These are phyloP conservation scores for Russula ochroleuca DNA, from an alignment of 768 basidiomycete species.

Conservation along the genomic window DNA sequence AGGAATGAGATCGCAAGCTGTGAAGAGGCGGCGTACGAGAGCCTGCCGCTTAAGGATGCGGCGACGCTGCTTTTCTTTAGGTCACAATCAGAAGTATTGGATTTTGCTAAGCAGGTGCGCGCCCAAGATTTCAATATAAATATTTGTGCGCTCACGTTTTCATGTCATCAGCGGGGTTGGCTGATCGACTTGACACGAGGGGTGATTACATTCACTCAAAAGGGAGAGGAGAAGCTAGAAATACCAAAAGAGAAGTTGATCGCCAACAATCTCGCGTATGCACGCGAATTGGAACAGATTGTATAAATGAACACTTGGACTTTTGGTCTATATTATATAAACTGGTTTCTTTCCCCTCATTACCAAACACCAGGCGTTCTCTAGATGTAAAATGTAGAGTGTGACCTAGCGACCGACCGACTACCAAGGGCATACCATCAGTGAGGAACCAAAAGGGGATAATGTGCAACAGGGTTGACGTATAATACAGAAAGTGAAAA, in stretches of 20 bases:
- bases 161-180: slow-evolving; percentile 65
- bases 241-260: slow-evolving; percentile 86
- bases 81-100: slow-evolving; percentile 68
- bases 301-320: slow-evolving; percentile 44
- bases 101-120: slow-evolving; percentile 75
- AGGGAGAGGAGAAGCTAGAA: slow-evolving; percentile 76
- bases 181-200: slow-evolving; percentile 67
- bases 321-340: slow-evolving; percentile 12
- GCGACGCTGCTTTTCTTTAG: slow-evolving; percentile 90
- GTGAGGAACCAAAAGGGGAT: background rate
- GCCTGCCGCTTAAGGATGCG: slow-evolving; percentile 85
- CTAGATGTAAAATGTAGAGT: background rate
- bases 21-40: slow-evolving; percentile 90
- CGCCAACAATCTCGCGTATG: slow-evolving; percentile 69
- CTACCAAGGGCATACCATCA: background rate
- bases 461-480: slow-evolving; percentile 22
- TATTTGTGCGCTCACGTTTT: background rate
- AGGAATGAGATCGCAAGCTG: slow-evolving; percentile 98
- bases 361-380: background rate
- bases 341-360: slow-evolving; percentile 30
- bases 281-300: slow-evolving; percentile 87
- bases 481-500: slow-evolving; percentile 29
- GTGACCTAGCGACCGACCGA: background rate
- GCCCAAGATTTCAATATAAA: slow-evolving; percentile 9
- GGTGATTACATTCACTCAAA: slow-evolving; percentile 73